A percentile compares a stretch with the other conserved stretches of the same genome.
phyloP scores from a whole-genome alignment of 164 flowering plant species.

The Cinnamomum chago region DNA sequence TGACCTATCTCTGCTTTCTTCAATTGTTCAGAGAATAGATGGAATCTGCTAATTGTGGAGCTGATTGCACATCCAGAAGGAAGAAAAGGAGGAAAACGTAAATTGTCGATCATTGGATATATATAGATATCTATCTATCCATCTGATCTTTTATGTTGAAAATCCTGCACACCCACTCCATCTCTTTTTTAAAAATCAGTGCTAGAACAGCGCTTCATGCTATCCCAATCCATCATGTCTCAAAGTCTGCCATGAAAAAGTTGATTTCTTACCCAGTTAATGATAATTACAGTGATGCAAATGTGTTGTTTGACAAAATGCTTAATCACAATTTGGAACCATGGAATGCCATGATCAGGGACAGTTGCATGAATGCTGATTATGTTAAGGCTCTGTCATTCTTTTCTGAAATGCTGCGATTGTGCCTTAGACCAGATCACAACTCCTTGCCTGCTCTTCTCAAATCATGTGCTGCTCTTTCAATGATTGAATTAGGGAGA shows the following conservation, averaged over 20 bases:
- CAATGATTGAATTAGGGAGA: conserved; percentile 40
- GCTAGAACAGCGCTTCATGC: neutral
- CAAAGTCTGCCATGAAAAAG: neutral
- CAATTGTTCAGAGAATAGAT: too few species aligned
- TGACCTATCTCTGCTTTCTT: too few species aligned
- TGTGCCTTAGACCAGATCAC: conserved; percentile 20
- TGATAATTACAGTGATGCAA: neutral
- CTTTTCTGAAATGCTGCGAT: conserved; percentile 4
- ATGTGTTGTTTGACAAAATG: conserved; percentile 6
- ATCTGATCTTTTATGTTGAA: neutral
- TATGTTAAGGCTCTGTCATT: conserved; percentile 14
- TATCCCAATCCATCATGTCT: neutral
- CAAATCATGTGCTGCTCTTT: conserved; percentile 55
- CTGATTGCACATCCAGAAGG: neutral
- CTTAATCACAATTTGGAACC: conserved; percentile 5
- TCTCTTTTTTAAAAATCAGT: neutral
- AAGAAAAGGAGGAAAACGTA: neutral
- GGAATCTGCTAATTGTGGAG: neutral
- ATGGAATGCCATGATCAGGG: conserved; percentile 17
- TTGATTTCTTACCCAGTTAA: too few species aligned
- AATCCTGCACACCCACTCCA: neutral
- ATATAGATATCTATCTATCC: too few species aligned
- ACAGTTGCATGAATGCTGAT: conserved; percentile 9
- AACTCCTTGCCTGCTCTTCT: conserved; percentile 41
- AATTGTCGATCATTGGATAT: neutral